Base-by-base conservation (phyloP, 306 rosid species). In the Quercus glauca region DNA sequence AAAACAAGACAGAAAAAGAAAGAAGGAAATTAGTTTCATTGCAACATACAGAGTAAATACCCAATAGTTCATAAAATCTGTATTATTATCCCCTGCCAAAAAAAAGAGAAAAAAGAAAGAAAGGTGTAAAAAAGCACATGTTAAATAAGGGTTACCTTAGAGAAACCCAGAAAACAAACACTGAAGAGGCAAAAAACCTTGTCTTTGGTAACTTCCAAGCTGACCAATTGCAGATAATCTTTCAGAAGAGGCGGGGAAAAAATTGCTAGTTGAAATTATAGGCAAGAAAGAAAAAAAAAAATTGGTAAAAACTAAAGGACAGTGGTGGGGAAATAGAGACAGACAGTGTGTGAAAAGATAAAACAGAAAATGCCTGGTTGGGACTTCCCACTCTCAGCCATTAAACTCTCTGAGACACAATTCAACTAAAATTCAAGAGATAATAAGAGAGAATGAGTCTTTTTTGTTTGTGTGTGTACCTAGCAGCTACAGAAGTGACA, bases 101-200 rank as follows among this genome's bases (percentile, higher is more conserved):
- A n/a, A n/a, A 31, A 29, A 11, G 13, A 57, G 45, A 41, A 35
- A 53, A 55, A 41, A 60, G 26, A 49, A 28, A 9, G 9, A 71
- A 25, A 4, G 19, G 56, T 25, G 60, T 26, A 25, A 29, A 3
- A 35, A 33, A 68, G 72, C 72, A 7, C 35, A 33, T 33, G 52
- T 68, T 35, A n/a, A 76, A 76, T 23, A 21, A 64, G 69, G 49
- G 77, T 65, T 80, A 84, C 87, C 87, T 80, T 45, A 26, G 84
- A 65, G 79, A 73, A 49, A 5, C 67, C 76, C 63, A 51, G 43
- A 63, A 69, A 53, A 10, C 29, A 71, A 57, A 77, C 45, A 52
- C 23, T 13, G 76, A 74, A 23, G 73, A 79, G 45, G 78, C 68
- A 64, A 63, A 45, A 45, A 52, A 63, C 55, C 75, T 69, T 76